Conservation (phyloP, 2,329 filamentous ascomycete genomes). For the Parafenestella ontariensis region DNA sequence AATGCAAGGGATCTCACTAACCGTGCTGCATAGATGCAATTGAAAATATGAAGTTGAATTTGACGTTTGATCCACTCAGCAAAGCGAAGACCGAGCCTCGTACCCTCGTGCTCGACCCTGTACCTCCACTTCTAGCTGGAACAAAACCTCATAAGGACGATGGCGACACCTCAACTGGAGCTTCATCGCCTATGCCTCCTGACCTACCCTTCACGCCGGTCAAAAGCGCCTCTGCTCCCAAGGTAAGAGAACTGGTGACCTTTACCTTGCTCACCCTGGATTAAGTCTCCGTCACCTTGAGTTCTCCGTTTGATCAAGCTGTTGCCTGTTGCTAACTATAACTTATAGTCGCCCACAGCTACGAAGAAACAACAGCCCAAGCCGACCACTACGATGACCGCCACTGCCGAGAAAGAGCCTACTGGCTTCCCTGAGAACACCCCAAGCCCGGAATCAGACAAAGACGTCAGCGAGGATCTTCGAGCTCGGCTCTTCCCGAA, state of each 20-base stretch:
- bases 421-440: background rate
- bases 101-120: conserved; percentile 21
- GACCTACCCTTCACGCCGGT: conserved; percentile 8
- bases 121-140: conserved; percentile 13
- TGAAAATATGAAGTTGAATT: conserved; percentile 2
- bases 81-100: conserved; percentile 14
- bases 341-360: conserved; percentile 4
- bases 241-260: conserved; percentile 16
- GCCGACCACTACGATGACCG: background rate
- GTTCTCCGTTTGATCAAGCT: background rate
- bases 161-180: conserved; percentile 13
- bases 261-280: background rate
- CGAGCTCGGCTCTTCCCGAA: background rate
- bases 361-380: conserved; percentile 2
- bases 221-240: background rate
- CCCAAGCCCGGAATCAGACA: background rate
- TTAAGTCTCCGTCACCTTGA: conserved; percentile 2
- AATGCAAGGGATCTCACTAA: background rate
- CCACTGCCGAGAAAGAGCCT: background rate
- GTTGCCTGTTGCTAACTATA: conserved; percentile 3
- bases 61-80: conserved; percentile 12
- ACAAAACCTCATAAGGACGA: conserved; percentile 18
- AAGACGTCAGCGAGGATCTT: background rate
- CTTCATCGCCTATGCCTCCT: conserved; percentile 16
- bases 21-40: conserved; percentile 22